Conservation (phyloP, 2,329 filamentous ascomycete genomes). For the Fusarium nematophilum region DNA sequence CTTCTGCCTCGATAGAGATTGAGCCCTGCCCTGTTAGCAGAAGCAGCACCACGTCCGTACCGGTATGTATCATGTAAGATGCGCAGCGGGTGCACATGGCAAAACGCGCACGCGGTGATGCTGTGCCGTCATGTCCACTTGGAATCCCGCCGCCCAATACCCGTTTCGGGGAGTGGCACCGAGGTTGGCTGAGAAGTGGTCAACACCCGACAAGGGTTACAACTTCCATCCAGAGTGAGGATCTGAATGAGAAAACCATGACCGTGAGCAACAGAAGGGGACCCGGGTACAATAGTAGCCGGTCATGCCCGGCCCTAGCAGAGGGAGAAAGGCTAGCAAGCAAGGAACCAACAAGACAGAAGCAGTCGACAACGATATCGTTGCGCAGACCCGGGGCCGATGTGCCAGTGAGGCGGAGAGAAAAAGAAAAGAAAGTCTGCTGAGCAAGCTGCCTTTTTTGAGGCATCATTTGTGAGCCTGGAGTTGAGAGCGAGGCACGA, state of each 20-base stretch:
- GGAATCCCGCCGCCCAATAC: not conserved
- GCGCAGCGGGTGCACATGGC: too few relatives aligned
- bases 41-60: too few relatives aligned
- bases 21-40: not conserved
- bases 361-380: not conserved
- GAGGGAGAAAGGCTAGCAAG: too few relatives aligned
- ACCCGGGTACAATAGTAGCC: not conserved
- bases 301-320: not conserved
- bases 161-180: constrained; percentile 10
- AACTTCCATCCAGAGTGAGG: too few relatives aligned
- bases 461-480: too few relatives aligned
- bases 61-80: not conserved
- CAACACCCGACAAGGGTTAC: constrained; percentile 1
- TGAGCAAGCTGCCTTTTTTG: too few relatives aligned
- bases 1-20: not conserved
- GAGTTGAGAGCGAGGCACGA: too few relatives aligned
- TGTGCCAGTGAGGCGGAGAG: constrained; percentile 1
- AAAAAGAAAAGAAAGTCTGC: constrained; percentile 12
- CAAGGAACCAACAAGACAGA: not conserved
- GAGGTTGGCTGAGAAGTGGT: not conserved
- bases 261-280: not conserved
- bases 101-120: constrained; percentile 2
- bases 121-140: constrained; percentile 8
- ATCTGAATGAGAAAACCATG: too few relatives aligned
- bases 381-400: not conserved